These are phyloP conservation scores for Batrachochytrium dendrobatidis DNA, from an alignment of 371 early-diverging fungal species.

Conservation along the genomic window DNA sequence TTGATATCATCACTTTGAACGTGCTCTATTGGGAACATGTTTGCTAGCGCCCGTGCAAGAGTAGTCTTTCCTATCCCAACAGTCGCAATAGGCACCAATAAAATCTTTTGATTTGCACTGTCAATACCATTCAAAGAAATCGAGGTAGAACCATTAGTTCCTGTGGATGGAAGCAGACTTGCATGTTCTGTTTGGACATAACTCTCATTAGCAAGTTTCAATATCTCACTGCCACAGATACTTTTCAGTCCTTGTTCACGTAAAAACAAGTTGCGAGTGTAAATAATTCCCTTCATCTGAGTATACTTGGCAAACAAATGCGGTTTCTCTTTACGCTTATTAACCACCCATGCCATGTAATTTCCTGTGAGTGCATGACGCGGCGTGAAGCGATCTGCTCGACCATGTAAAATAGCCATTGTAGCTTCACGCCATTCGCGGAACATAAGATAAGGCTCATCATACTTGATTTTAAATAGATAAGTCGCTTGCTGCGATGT, in stretches of 20 bases:
- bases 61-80: conserved; percentile 73
- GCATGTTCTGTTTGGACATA: neutral
- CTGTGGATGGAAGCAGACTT: too few relatives aligned
- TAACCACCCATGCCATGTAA: conserved; percentile 72
- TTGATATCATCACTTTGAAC: conserved; percentile 68
- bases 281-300: conserved; percentile 71
- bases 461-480: conserved; percentile 91
- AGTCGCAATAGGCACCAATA: conserved; percentile 65
- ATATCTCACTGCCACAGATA: neutral
- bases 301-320: conserved; percentile 59
- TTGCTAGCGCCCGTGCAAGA: conserved; percentile 44
- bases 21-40: conserved; percentile 53
- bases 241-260: conserved; percentile 19
- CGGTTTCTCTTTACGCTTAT: conserved; percentile 54
- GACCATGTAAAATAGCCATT: conserved; percentile 37
- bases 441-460: conserved; percentile 85
- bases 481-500: conserved; percentile 25
- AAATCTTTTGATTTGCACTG: conserved; percentile 31
- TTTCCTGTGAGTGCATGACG: conserved; percentile 52
- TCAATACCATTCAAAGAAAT: too few relatives aligned
- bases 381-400: conserved; percentile 28
- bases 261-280: conserved; percentile 63
- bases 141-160: too few relatives aligned
- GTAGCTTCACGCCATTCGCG: conserved; percentile 95
- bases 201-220: neutral